These are phyloP conservation scores for Taphrina betulina DNA, from an alignment of 1,139 yeast species.

Conservation along the genomic window DNA sequence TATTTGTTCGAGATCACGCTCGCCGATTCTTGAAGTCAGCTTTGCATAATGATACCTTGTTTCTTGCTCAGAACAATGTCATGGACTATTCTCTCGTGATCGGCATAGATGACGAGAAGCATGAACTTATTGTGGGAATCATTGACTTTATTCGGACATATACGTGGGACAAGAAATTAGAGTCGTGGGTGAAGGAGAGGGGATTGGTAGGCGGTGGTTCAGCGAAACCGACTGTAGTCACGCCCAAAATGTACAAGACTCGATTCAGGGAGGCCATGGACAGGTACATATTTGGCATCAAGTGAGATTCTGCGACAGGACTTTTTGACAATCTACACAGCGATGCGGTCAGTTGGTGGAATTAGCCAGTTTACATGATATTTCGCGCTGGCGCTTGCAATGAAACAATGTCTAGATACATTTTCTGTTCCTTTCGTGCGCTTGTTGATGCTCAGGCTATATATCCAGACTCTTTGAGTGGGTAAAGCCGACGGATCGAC, in stretches of 20 bases:
- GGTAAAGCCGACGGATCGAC: too few species aligned
- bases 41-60: slow-evolving; percentile 89
- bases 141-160: slow-evolving; percentile 85
- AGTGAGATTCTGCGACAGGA: too few species aligned
- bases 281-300: slow-evolving; percentile 89
- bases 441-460: too few species aligned
- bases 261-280: slow-evolving; percentile 98
- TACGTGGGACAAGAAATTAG: slow-evolving; percentile 98
- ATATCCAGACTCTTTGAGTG: too few species aligned
- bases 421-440: too few species aligned
- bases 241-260: slow-evolving; percentile 91
- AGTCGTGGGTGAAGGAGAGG: slow-evolving; percentile 96
- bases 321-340: too few species aligned
- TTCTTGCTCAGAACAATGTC: slow-evolving; percentile 94
- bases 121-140: slow-evolving; percentile 82
- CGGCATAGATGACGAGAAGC: slow-evolving; percentile 74
- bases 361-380: too few species aligned
- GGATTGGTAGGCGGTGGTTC: slow-evolving; percentile 83
- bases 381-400: too few species aligned
- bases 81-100: slow-evolving; percentile 97
- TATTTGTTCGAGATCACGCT: slow-evolving; percentile 90
- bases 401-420: too few species aligned
- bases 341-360: too few species aligned
- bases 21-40: slow-evolving; percentile 82
- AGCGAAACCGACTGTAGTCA: slow-evolving; percentile 93